Conservation (phyloP, 2,329 filamentous ascomycete species). For the Sarocladium strictum region DNA sequence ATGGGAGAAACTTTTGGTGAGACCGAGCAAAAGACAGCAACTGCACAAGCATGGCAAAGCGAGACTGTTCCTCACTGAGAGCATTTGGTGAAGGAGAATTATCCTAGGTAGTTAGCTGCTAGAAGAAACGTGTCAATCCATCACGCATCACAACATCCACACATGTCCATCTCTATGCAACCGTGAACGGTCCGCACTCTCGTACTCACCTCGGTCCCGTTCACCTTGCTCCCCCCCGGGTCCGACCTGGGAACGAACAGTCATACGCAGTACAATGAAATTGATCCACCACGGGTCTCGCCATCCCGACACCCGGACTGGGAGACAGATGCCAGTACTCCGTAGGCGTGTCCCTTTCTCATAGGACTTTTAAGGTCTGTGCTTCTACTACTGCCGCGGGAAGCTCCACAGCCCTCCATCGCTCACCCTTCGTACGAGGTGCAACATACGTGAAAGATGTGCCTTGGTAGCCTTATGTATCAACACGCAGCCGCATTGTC, state of each 20-base stretch:
- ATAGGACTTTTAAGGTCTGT: background rate
- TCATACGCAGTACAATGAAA: background rate
- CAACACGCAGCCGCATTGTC: too few relatives aligned
- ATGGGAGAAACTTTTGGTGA: background rate
- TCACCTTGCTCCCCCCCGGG: background rate
- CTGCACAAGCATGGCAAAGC: conserved; percentile 7
- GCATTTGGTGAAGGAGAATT: background rate
- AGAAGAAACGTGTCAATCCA: conserved; percentile 2
- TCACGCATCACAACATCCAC: background rate
- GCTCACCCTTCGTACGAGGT: background rate
- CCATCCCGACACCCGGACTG: background rate
- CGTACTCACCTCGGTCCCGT: background rate
- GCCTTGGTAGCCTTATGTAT: too few relatives aligned
- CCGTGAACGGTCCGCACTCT: background rate
- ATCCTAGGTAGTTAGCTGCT: conserved; percentile 4
- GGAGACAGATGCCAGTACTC: background rate
- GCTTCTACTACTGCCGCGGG: too few relatives aligned
- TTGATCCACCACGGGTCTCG: background rate
- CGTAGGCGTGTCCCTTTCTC: too few relatives aligned
- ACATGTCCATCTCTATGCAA: background rate
- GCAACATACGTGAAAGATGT: background rate
- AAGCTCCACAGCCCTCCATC: too few relatives aligned
- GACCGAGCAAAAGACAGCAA: background rate
- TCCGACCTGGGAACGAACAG: conserved; percentile 4
- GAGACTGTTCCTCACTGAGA: background rate